phyloP scores from a whole-genome alignment of 345 rosid genomes.

The Acer yangbiense region DNA sequence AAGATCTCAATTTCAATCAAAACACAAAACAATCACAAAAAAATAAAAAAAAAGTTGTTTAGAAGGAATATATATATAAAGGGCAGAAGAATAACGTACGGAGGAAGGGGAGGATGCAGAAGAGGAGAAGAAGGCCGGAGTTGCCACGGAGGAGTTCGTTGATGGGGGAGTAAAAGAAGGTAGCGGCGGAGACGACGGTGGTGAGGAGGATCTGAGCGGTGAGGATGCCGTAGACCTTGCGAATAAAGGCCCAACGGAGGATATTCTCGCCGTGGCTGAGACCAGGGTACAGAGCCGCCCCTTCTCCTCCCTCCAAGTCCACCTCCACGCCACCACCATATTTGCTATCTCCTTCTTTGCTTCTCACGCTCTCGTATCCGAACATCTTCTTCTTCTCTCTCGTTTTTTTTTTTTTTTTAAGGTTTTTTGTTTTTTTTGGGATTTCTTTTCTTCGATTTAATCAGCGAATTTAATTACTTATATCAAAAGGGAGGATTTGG shows the following conservation, averaged over 20 bases:
- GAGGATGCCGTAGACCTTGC: conserved; percentile 87
- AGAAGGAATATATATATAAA: not conserved
- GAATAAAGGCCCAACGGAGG: conserved; percentile 93
- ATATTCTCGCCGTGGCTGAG: conserved; percentile 81
- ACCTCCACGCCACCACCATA: conserved; percentile 27
- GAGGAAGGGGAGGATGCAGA: conserved; percentile 72
- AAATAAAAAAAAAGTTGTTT: not conserved
- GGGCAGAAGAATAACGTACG: conserved; percentile 45
- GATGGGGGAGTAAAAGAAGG: conserved; percentile 71
- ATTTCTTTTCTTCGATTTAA: not conserved
- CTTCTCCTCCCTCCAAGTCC: conserved; percentile 64
- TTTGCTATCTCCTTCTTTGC: conserved; percentile 30
- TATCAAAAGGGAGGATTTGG: accelerated
- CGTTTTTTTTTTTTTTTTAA: not conserved
- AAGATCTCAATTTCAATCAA: not conserved
- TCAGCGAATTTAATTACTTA: not conserved
- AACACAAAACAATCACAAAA: not conserved
- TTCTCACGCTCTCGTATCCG: conserved; percentile 60
- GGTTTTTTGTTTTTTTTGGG: too few relatives aligned
- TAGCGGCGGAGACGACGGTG: conserved; percentile 69
- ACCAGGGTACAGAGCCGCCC: conserved; percentile 81
- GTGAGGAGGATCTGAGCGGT: conserved; percentile 82
- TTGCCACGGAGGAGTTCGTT: conserved; percentile 66
- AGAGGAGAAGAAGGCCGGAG: conserved; percentile 69
- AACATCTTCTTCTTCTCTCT: conserved; percentile 33